Evolutionary conservation across 2,329 filamentous ascomycete genomes (phyloP).

Genomic region (Fusarium domesticum): DNA sequence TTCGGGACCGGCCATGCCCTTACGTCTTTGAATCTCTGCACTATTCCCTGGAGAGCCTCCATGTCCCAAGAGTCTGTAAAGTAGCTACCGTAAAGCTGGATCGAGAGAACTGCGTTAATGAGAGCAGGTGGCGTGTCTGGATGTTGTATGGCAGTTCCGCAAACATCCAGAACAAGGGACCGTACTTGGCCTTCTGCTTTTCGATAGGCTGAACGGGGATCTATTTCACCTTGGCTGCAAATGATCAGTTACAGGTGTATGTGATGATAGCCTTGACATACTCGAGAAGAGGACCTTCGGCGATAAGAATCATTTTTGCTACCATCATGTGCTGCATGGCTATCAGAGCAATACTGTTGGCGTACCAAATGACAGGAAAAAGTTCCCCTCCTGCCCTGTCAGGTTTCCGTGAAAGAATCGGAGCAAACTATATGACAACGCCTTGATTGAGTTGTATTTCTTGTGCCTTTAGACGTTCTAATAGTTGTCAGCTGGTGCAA

Average conservation of each 20-base stretch:
- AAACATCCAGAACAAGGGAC: slow-evolving; percentile 17
- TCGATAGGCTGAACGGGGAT: slow-evolving; percentile 14
- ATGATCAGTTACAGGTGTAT: not conserved
- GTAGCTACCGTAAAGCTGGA: slow-evolving; percentile 20
- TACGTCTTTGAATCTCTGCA: slow-evolving; percentile 17
- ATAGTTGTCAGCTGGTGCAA: accelerated
- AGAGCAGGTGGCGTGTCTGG: slow-evolving; percentile 12
- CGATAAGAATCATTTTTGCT: slow-evolving; percentile 21
- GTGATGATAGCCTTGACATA: accelerated
- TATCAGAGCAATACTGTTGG: slow-evolving; percentile 13
- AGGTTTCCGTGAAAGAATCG: slow-evolving; percentile 12
- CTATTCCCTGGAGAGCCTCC: slow-evolving; percentile 16
- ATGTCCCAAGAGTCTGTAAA: slow-evolving; percentile 24
- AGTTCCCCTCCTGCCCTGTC: slow-evolving; percentile 12
- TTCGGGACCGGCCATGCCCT: slow-evolving; percentile 22
- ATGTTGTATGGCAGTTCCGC: slow-evolving; percentile 18
- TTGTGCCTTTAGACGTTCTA: slow-evolving; percentile 17
- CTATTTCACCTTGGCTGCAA: not conserved
- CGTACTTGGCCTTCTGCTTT: slow-evolving; percentile 15
- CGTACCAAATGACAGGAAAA: slow-evolving; percentile 21
- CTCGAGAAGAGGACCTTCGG: slow-evolving; percentile 20
- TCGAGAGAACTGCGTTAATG: slow-evolving; percentile 14
- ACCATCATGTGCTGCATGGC: slow-evolving; percentile 26
- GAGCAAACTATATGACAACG: not conserved
- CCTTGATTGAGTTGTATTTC: slow-evolving; percentile 15